Evolutionary conservation across 2,329 filamentous ascomycete species (phyloP).

Genomic region (Penicillium freii): DNA sequence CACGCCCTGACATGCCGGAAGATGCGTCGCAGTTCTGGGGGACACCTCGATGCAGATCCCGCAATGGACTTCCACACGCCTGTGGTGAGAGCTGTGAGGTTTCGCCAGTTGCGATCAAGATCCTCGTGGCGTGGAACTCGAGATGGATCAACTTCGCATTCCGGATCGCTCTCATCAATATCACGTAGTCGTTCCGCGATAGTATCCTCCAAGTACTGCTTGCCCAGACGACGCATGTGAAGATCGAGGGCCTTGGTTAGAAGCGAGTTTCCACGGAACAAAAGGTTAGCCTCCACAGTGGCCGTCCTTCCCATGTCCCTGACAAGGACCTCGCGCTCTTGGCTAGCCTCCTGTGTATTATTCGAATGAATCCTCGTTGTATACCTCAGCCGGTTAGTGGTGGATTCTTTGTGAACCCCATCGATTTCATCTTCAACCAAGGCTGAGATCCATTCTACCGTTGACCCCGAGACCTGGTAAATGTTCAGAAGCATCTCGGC

Average conservation of each 20-base stretch:
- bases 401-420: constrained; percentile 78
- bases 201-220: constrained; percentile 86
- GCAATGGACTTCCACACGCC: constrained; percentile 84
- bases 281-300: constrained; percentile 79
- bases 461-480: constrained; percentile 84
- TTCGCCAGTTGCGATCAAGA: constrained; percentile 77
- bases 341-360: constrained; percentile 55
- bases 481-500: constrained; percentile 89
- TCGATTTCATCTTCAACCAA: constrained; percentile 97
- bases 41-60: constrained; percentile 70
- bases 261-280: constrained; percentile 92
- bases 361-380: constrained; percentile 64
- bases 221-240: constrained; percentile 91
- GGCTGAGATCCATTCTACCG: constrained; percentile 85
- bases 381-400: constrained; percentile 61
- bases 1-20: constrained; percentile 90
- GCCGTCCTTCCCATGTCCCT: constrained; percentile 64
- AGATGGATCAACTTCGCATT: constrained; percentile 94
- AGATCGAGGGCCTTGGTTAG: constrained; percentile 91
- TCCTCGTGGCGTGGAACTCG: constrained; percentile 67
- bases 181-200: constrained; percentile 81
- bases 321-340: constrained; percentile 60
- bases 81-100: constrained; percentile 71
- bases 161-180: constrained; percentile 84
- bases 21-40: constrained; percentile 76